These are phyloP conservation scores for Fusarium buxicola DNA, from an alignment of 2,329 filamentous ascomycete genomes.

Conservation along the genomic window DNA sequence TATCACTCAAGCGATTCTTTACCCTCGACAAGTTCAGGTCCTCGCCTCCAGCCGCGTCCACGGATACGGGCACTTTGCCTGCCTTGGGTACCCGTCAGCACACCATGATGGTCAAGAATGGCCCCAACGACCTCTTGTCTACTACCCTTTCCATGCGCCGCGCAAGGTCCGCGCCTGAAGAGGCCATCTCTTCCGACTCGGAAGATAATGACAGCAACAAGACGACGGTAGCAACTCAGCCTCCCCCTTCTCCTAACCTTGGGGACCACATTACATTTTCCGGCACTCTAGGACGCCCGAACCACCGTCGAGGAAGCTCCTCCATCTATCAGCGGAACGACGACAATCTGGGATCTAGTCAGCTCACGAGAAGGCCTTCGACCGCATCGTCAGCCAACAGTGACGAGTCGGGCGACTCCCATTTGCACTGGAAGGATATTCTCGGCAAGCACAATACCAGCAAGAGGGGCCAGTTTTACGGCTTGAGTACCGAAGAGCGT, in stretches of 20 bases:
- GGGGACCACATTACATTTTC: constrained; percentile 41
- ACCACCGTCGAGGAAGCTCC: constrained; percentile 14
- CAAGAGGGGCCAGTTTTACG: constrained; percentile 66
- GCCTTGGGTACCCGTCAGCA: constrained; percentile 38
- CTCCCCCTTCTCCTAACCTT: constrained; percentile 22
- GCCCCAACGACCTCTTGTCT: constrained; percentile 14
- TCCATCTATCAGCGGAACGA: constrained; percentile 40
- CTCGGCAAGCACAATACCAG: constrained; percentile 55
- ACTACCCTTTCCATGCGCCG: constrained; percentile 28
- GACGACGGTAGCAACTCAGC: constrained; percentile 34
- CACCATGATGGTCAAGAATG: constrained; percentile 23
- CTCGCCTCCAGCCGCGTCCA: constrained; percentile 18
- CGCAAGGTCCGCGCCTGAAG: constrained; percentile 35
- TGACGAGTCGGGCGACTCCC: constrained; percentile 45
- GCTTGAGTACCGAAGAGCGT: constrained; percentile 64
- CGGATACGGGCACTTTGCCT: constrained; percentile 7
- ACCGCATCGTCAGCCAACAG: constrained; percentile 34
- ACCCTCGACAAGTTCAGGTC: constrained; percentile 39
- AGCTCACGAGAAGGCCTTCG: constrained; percentile 31
- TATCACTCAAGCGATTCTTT: constrained; percentile 33
- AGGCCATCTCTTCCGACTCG: constrained; percentile 28
- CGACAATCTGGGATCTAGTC: constrained; percentile 14
- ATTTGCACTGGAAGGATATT: constrained; percentile 50
- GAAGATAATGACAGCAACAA: constrained; percentile 40
- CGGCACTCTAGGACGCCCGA: constrained; percentile 12